Conservation (phyloP, 2,329 filamentous ascomycete species). For the Aspergillus glaucus region DNA sequence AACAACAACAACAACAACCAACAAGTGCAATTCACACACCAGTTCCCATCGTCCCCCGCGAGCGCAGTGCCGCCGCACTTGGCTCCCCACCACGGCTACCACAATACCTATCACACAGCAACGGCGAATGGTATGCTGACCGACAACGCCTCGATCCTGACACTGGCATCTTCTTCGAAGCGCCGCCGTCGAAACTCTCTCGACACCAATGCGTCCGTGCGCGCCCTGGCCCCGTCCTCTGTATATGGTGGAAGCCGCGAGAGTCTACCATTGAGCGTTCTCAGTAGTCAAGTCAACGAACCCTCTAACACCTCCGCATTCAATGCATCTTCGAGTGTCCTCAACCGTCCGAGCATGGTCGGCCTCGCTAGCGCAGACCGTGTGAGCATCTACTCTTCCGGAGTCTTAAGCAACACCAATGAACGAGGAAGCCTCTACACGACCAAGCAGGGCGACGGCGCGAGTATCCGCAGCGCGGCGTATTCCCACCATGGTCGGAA, state of each 20-base stretch:
- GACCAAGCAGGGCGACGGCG: constrained; percentile 58
- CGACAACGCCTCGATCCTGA: constrained; percentile 61
- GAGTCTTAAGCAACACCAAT: constrained; percentile 53
- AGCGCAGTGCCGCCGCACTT: constrained; percentile 58
- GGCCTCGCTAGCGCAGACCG: constrained; percentile 54
- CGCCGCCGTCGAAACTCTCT: constrained; percentile 57
- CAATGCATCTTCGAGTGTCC: constrained; percentile 31
- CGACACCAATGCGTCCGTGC: constrained; percentile 61
- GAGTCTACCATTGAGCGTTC: constrained; percentile 56
- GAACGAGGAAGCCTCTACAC: constrained; percentile 80
- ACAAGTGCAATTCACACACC: constrained; percentile 52
- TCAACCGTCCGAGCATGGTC: constrained; percentile 46
- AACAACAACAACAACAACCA: constrained; percentile 25
- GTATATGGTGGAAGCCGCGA: constrained; percentile 60
- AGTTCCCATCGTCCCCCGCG: constrained; percentile 54
- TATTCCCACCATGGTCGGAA: constrained; percentile 66
- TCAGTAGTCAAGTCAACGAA: constrained; percentile 49
- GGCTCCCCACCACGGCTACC: constrained; percentile 41
- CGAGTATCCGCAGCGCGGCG: constrained; percentile 71
- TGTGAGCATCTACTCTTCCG: constrained; percentile 69
- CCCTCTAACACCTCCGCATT: constrained; percentile 37
- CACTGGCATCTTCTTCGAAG: constrained; percentile 59
- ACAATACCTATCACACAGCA: constrained; percentile 53
- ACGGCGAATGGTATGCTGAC: constrained; percentile 59
- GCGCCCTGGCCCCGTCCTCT: constrained; percentile 57